A percentile compares a stretch with the other conserved stretches of the same genome.
phyloP scores from a whole-genome alignment of 257 asterid genomes.

The Solanum corneliomulleri region DNA sequence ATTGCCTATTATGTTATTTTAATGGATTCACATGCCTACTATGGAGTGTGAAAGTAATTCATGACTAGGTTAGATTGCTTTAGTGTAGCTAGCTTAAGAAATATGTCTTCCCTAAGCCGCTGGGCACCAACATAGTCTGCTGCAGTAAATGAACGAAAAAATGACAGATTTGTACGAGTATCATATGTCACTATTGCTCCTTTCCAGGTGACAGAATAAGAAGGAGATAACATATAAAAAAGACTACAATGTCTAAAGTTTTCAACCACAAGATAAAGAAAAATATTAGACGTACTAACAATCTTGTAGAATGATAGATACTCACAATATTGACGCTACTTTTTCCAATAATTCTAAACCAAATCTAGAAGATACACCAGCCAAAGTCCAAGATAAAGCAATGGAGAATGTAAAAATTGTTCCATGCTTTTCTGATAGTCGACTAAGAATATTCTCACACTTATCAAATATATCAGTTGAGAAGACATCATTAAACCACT shows the following conservation, averaged over 20 bases:
- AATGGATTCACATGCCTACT: no score
- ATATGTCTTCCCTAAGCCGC: constrained; percentile 51
- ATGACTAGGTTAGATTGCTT: neutral
- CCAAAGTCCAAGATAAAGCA: neutral
- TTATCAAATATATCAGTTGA: no score
- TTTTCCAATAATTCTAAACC: neutral
- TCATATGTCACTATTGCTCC: neutral
- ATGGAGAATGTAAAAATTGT: neutral
- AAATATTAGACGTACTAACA: neutral
- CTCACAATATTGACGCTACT: neutral
- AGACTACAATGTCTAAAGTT: constrained; percentile 68
- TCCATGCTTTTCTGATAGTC: no score
- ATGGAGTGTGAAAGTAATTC: neutral
- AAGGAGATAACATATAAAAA: neutral
- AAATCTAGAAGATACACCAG: neutral
- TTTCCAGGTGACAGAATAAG: neutral
- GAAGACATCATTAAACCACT: no score
- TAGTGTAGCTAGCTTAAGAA: neutral
- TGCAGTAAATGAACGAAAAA: constrained; percentile 15
- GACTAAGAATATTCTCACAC: no score
- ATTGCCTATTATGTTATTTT: no score
- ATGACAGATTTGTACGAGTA: constrained; percentile 22
- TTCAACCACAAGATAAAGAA: constrained; percentile 25
- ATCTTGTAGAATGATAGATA: neutral
- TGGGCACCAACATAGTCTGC: constrained; percentile 92